Conservation (phyloP, 2,329 filamentous ascomycete genomes). For the Ceratocystis colombiana region DNA sequence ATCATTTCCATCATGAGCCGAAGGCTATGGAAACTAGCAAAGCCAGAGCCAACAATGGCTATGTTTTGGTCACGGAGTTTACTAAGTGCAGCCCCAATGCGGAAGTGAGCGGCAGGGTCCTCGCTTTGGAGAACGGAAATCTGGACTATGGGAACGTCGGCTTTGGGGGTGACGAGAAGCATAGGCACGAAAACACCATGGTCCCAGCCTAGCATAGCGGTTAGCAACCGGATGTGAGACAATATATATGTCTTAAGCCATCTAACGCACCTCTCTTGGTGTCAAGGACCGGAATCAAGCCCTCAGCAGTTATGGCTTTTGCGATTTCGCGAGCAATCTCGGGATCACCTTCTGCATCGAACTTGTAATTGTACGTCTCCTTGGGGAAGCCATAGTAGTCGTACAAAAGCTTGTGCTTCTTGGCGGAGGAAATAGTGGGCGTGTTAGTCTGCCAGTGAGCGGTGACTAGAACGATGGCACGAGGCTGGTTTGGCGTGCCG, state of each 20-base stretch:
- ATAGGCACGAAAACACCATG: constrained; percentile 53
- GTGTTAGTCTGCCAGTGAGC: constrained; percentile 46
- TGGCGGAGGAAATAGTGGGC: constrained; percentile 43
- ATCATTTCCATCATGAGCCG: constrained; percentile 37
- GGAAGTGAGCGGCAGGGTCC: constrained; percentile 40
- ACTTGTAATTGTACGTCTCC: constrained; percentile 46
- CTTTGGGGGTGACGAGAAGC: constrained; percentile 44
- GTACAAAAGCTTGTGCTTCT: constrained; percentile 42
- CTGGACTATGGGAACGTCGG: constrained; percentile 47
- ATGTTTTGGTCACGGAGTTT: constrained; percentile 43
- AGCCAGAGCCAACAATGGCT: constrained; percentile 51
- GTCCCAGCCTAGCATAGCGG: constrained; percentile 39
- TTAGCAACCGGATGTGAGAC: not conserved
- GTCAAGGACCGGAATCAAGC: constrained; percentile 37
- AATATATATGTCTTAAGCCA: not conserved
- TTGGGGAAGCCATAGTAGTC: constrained; percentile 52
- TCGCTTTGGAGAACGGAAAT: constrained; percentile 46
- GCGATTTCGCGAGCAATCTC: constrained; percentile 42
- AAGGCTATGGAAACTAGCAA: constrained; percentile 49
- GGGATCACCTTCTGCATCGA: constrained; percentile 47
- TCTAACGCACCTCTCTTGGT: constrained; percentile 29
- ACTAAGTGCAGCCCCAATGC: constrained; percentile 44
- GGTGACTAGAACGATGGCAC: constrained; percentile 47
- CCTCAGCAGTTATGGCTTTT: constrained; percentile 38
- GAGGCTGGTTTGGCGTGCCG: constrained; percentile 40